These are phyloP conservation scores for Hevea brasiliensis DNA, from an alignment of 345 rosid genomes.

Conservation along the genomic window DNA sequence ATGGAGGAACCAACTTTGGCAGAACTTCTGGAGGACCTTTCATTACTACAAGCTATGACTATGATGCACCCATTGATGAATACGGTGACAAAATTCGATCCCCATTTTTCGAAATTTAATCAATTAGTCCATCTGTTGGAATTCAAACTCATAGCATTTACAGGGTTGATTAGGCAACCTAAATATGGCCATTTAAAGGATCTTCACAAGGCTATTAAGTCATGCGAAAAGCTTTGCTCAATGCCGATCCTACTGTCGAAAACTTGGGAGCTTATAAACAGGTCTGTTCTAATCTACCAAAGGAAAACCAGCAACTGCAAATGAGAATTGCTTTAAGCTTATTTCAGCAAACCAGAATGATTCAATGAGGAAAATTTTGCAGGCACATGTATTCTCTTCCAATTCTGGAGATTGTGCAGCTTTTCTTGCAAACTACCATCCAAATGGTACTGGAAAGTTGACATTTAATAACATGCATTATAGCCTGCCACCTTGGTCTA, in stretches of 20 bases:
- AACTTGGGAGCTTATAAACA: conserved; percentile 18
- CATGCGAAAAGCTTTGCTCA: conserved; percentile 26
- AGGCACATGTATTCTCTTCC: conserved; percentile 32
- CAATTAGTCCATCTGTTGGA: background rate
- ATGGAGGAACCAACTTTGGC: conserved; percentile 34
- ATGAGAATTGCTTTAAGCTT: background rate
- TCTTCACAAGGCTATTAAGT: conserved; percentile 27
- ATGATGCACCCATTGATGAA: conserved; percentile 35
- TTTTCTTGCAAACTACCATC: conserved; percentile 27
- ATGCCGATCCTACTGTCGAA: conserved; percentile 22
- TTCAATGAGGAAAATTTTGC: background rate
- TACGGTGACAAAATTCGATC: conserved; percentile 17
- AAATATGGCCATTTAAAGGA: conserved; percentile 32
- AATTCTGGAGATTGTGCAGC: conserved; percentile 34
- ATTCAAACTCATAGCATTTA: background rate
- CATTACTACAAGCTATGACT: conserved; percentile 35
- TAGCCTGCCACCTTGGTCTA: conserved; percentile 33
- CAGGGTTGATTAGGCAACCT: conserved; percentile 33
- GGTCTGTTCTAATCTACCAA: background rate
- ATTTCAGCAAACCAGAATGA: background rate
- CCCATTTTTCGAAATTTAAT: background rate
- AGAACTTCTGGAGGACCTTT: conserved; percentile 34
- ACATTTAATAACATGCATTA: conserved; percentile 26
- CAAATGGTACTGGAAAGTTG: conserved; percentile 18
- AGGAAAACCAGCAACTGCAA: background rate